Base-by-base conservation (phyloP, 2,329 filamentous ascomycete genomes). In the Emericellopsis cladophorae region DNA sequence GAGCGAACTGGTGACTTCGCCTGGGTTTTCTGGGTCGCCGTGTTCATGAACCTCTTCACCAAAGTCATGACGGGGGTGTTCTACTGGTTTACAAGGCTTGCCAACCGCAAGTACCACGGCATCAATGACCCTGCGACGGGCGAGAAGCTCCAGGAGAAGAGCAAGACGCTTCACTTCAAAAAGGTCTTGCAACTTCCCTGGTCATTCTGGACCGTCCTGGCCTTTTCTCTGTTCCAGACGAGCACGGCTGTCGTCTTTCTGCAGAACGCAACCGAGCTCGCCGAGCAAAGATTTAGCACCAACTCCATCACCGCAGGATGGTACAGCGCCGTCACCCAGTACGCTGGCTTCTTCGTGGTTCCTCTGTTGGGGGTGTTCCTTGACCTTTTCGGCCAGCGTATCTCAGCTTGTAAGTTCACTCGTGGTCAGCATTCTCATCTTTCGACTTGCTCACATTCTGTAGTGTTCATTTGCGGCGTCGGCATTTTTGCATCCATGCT, bases 11-110 rank as follows among this genome's bases (percentile, higher is more conserved):
- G 72, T 2, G 62, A 77, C 52, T 78, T 78, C 42, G 64, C 66
- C 31, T 77, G 72, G 70, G 69, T 70, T 1, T 77, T 68, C 49
- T 77, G 74, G 74, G 66, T 67, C 2, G 64, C 68, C 0, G 72
- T 78, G 0, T 71, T 73, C 50, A 76, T 77, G 69, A 76, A 77
- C 44, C 42, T 78, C 4, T 77, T 78, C 50, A 77, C 73, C n/a
- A 78, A 78, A 42, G 47, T 66, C 5, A 59, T 64, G 3, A 75
- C 71, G 0, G 44, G 61, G 0, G 49, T 58, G 5, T 77, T 76
- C 52, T 75, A 64, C 55, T 63, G 64, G 44, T 76, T 77, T 51
- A 73, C 63, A n/a, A 60, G 59, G 32, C 66, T 65, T 49, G 65
- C 63, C 37, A 61, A 67, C 21, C 57, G 56, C 14, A 61, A 58